Conservation (phyloP, 2,329 filamentous ascomycete genomes). For the Acarospora socialis region DNA sequence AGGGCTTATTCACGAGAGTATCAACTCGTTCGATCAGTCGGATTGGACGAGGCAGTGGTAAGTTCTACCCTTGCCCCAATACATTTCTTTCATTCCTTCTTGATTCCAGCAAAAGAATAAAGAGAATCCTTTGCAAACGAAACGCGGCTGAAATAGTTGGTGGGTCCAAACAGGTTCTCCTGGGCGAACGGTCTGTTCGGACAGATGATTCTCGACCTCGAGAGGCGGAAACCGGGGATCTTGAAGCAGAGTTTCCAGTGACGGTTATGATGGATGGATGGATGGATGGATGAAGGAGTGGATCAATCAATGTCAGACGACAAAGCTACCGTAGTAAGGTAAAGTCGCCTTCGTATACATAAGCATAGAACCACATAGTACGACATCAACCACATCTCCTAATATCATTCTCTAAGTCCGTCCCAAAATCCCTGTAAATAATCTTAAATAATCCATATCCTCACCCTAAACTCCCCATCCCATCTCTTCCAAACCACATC, state of each 20-base stretch:
- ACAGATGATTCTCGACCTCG: slow-evolving; percentile 34
- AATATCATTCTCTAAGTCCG: too few relatives aligned
- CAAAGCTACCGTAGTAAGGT: neutral
- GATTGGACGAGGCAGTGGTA: slow-evolving; percentile 37
- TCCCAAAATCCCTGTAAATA: too few relatives aligned
- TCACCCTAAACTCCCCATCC: too few relatives aligned
- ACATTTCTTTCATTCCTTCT: neutral
- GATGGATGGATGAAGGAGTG: slow-evolving; percentile 1
- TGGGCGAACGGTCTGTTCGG: slow-evolving; percentile 40
- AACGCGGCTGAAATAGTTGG: neutral
- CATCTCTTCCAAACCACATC: too few relatives aligned
- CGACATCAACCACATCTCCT: too few relatives aligned
- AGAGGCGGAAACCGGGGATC: slow-evolving; percentile 29
- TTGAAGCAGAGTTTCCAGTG: slow-evolving; percentile 30
- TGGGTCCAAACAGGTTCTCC: slow-evolving; percentile 23
- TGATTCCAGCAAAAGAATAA: neutral
- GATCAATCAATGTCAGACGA: slow-evolving; percentile 3
- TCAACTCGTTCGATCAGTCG: slow-evolving; percentile 32
- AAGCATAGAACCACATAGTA: too few relatives aligned
- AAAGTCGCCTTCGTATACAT: too few relatives aligned
- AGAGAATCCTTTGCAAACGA: too few relatives aligned
- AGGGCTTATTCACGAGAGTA: slow-evolving; percentile 39
- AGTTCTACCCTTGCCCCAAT: slow-evolving; percentile 5
- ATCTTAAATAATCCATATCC: too few relatives aligned
- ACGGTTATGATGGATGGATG: slow-evolving; percentile 7